phyloP scores from a whole-genome alignment of 2,329 filamentous ascomycete genomes.

The Fusarium phyllophilum region DNA sequence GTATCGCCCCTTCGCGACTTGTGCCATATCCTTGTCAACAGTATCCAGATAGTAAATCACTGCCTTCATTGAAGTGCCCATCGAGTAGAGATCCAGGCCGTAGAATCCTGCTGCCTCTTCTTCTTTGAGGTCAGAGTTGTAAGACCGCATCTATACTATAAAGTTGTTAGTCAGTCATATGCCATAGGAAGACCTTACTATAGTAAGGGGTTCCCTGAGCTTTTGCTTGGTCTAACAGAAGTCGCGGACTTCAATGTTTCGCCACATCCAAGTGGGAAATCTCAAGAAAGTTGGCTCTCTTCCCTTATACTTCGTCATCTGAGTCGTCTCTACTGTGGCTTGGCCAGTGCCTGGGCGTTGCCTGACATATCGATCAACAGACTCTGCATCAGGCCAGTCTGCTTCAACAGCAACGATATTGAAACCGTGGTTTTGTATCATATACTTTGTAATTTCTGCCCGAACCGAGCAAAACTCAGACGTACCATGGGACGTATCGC shows the following conservation, averaged over 20 bases:
- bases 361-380: constrained; percentile 27
- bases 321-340: constrained; percentile 10
- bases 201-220: no score
- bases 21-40: constrained; percentile 28
- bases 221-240: background rate
- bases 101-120: constrained; percentile 17
- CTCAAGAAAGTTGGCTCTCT: constrained; percentile 19
- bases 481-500: constrained; percentile 23
- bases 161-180: background rate
- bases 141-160: constrained; percentile 23
- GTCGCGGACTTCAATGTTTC: constrained; percentile 27
- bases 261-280: constrained; percentile 32
- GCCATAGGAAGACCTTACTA: no score
- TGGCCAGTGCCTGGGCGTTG: constrained; percentile 8
- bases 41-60: constrained; percentile 26
- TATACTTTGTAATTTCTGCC: constrained; percentile 30
- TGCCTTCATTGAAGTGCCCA: constrained; percentile 24
- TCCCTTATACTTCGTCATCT: constrained; percentile 8
- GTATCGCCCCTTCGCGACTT: constrained; percentile 19
- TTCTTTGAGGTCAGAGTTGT: constrained; percentile 11
- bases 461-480: constrained; percentile 25
- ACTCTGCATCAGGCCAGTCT: constrained; percentile 28
- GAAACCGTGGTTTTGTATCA: constrained; percentile 27
- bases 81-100: constrained; percentile 25
- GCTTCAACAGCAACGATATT: constrained; percentile 28